These are phyloP conservation scores for Uncinocarpus reesii DNA, from an alignment of 2,329 filamentous ascomycete species.

Conservation along the genomic window DNA sequence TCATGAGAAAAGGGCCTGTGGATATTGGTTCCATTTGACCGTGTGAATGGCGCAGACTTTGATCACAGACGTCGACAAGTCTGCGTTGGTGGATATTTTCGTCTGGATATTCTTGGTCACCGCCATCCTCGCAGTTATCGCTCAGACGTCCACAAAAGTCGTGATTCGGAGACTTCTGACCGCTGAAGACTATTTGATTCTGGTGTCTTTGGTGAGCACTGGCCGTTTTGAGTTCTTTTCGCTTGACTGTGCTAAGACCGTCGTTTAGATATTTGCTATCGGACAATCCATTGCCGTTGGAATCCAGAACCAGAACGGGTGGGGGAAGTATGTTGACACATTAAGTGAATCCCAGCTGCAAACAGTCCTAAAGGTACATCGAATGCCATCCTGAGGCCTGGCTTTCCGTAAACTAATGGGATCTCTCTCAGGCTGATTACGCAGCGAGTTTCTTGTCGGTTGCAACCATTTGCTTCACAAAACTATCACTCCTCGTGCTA, in stretches of 20 bases:
- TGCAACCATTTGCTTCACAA: slow-evolving; percentile 22
- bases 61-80: slow-evolving; percentile 14
- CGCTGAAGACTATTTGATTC: slow-evolving; percentile 14
- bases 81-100: slow-evolving; percentile 15
- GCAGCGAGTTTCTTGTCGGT: slow-evolving; percentile 22
- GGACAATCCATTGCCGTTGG: slow-evolving; percentile 13
- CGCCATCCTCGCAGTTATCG: slow-evolving; percentile 11
- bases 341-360: slow-evolving; percentile 9
- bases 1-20: slow-evolving; percentile 7
- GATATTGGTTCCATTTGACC: background rate
- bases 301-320: slow-evolving; percentile 12
- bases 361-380: slow-evolving; percentile 11
- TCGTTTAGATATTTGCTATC: slow-evolving; percentile 3
- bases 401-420: background rate
- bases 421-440: slow-evolving; percentile 22
- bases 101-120: slow-evolving; percentile 14
- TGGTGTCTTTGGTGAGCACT: slow-evolving; percentile 10
- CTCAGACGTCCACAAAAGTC: slow-evolving; percentile 11
- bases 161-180: slow-evolving; percentile 10
- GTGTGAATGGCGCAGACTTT: slow-evolving; percentile 12
- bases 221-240: background rate
- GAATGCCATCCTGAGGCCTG: background rate
- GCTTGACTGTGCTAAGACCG: background rate
- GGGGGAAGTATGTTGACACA: slow-evolving; percentile 8
- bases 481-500: slow-evolving; percentile 23